These are phyloP conservation scores for Sphaerulina populicola DNA, from an alignment of 2,329 filamentous ascomycete genomes.

Conservation along the genomic window DNA sequence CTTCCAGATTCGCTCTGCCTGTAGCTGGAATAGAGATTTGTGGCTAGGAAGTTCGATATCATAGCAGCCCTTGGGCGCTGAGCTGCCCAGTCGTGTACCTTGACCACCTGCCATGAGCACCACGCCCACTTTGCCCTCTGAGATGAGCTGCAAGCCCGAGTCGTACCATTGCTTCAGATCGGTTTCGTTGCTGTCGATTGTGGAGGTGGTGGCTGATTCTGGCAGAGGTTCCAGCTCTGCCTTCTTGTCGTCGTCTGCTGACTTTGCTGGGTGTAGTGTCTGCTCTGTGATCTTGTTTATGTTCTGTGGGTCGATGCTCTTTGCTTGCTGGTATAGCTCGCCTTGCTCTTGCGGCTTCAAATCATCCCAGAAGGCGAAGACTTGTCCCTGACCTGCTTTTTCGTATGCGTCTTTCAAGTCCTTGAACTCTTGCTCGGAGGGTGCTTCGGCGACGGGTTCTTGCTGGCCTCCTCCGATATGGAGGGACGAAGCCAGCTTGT, in stretches of 20 bases:
- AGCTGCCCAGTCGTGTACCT: slow-evolving; percentile 88
- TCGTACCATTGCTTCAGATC: slow-evolving; percentile 81
- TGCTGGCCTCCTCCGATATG: slow-evolving; percentile 25
- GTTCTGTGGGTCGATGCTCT: slow-evolving; percentile 67
- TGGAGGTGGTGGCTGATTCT: slow-evolving; percentile 74
- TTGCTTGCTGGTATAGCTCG: slow-evolving; percentile 69
- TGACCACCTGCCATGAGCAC: slow-evolving; percentile 97
- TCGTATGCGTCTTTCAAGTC: slow-evolving; percentile 64
- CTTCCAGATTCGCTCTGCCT: slow-evolving; percentile 87
- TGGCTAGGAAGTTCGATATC: slow-evolving; percentile 87
- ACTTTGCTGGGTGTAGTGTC: slow-evolving; percentile 67
- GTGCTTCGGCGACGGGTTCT: slow-evolving; percentile 40
- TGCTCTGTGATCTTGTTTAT: slow-evolving; percentile 81
- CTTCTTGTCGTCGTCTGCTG: slow-evolving; percentile 46
- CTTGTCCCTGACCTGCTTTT: slow-evolving; percentile 67
- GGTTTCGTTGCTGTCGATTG: slow-evolving; percentile 74
- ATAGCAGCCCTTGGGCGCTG: slow-evolving; percentile 93
- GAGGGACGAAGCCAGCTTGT: slow-evolving; percentile 19
- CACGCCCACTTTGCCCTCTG: slow-evolving; percentile 65
- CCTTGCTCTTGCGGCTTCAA: slow-evolving; percentile 66
- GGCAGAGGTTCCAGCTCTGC: slow-evolving; percentile 74
- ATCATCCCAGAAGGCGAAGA: slow-evolving; percentile 80
- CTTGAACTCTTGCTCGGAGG: slow-evolving; percentile 58
- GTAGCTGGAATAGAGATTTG: slow-evolving; percentile 96
- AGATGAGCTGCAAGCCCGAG: slow-evolving; percentile 56